Percentiles rank a stretch among this genome's conserved stretches.
Conservation (phyloP, 768 basidiomycete species). For the Mycena metata region DNA sequence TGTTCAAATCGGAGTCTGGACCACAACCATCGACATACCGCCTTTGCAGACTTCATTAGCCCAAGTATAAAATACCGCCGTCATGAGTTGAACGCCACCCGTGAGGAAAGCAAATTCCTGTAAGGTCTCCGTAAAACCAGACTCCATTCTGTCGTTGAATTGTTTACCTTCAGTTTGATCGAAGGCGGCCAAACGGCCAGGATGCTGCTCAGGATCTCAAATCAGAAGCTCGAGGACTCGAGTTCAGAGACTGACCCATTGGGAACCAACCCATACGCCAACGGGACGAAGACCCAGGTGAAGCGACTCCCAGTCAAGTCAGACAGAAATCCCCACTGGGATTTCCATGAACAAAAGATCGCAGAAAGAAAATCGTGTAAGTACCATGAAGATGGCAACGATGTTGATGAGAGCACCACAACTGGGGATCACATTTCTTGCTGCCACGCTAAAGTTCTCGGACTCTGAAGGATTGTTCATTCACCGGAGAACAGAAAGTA, state of each 20-base stretch:
- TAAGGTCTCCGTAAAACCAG: background rate
- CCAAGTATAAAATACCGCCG: constrained; percentile 45
- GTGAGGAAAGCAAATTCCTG: constrained; percentile 44
- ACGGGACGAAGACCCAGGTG: constrained; percentile 42
- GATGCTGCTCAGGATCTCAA: constrained; percentile 29
- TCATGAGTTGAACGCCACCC: constrained; percentile 45
- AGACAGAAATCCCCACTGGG: constrained; percentile 43
- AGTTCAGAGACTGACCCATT: constrained; percentile 29
- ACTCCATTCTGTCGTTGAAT: background rate
- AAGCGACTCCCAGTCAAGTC: constrained; percentile 44
- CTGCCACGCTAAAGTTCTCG: constrained; percentile 39
- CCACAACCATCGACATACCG: constrained; percentile 11
- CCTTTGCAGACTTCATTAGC: constrained; percentile 41
- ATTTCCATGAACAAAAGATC: background rate
- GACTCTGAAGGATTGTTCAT: constrained; percentile 31
- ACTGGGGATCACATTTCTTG: constrained; percentile 44
- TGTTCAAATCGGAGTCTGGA: constrained; percentile 6
- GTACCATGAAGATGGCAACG: constrained; percentile 40
- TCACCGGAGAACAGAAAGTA: background rate
- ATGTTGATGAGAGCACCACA: constrained; percentile 42
- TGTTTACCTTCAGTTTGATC: constrained; percentile 37
- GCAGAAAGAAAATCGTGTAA: background rate
- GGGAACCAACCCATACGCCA: constrained; percentile 37
- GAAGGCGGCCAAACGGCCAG: constrained; percentile 43
- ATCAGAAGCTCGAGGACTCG: background rate